A percentile compares a stretch with the other conserved stretches of the same genome.
Conservation (phyloP, 495 filamentous ascomycete species). For the Aspergillus steynii region DNA sequence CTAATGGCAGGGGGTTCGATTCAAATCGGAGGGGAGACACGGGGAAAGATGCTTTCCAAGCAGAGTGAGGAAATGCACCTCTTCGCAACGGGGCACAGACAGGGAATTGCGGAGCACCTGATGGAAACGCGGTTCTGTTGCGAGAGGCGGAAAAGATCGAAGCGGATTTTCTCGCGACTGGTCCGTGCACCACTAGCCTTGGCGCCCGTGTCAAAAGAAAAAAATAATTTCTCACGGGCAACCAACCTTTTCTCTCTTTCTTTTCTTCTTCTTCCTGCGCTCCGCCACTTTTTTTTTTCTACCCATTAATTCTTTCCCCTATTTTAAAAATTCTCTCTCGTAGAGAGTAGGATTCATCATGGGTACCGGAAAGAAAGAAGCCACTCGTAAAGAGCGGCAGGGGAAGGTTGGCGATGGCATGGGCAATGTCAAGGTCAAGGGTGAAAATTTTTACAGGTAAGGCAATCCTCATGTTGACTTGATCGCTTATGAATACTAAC, state of each 20-base stretch:
- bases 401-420: constrained; percentile 82
- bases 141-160: constrained; percentile 36
- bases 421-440: constrained; percentile 87
- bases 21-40: neutral
- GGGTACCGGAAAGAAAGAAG: constrained; percentile 97
- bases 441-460: constrained; percentile 91
- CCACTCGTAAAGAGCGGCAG: constrained; percentile 72
- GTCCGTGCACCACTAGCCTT: constrained; percentile 43
- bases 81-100: neutral
- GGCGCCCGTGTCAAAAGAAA: constrained; percentile 33
- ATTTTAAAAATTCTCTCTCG: constrained; percentile 25
- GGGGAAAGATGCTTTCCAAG: neutral
- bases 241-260: constrained; percentile 32
- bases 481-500: constrained; percentile 19
- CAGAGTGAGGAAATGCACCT: neutral
- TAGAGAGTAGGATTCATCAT: constrained; percentile 51
- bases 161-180: constrained; percentile 45
- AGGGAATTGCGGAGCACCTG: constrained; percentile 11
- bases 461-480: neutral
- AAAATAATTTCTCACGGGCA: constrained; percentile 28
- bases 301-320: constrained; percentile 31
- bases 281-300: constrained; percentile 36
- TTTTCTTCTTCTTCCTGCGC: constrained; percentile 37
- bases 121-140: constrained; percentile 19
- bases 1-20: neutral